Conservation (phyloP, 805 yeast genomes). For the Ogataea sp. region DNA sequence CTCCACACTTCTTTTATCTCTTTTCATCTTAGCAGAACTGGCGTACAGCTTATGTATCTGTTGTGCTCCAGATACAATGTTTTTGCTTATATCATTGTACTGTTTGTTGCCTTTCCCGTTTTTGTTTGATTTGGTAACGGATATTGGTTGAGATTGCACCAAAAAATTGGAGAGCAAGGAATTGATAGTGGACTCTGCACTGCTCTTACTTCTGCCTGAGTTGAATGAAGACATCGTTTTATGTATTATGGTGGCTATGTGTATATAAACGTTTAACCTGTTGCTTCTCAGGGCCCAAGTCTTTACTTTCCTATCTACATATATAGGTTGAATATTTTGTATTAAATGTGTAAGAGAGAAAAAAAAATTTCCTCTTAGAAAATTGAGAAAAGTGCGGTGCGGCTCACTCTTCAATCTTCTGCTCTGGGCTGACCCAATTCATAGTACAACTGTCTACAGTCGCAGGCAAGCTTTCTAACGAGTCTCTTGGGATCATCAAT, state of each 20-base stretch:
- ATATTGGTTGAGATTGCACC: slow-evolving; percentile 10
- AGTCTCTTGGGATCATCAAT: slow-evolving; percentile 69
- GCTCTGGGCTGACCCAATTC: slow-evolving; percentile 33
- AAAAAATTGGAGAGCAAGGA: slow-evolving; percentile 18
- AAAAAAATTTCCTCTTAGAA: too few relatives aligned
- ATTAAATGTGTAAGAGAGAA: background rate
- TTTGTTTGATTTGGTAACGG: slow-evolving; percentile 2
- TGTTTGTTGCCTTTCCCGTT: too few relatives aligned
- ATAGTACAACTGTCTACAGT: slow-evolving; percentile 69
- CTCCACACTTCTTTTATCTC: slow-evolving; percentile 6
- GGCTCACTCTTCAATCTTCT: background rate
- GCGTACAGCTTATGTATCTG: slow-evolving; percentile 16
- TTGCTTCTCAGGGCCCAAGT: too few relatives aligned
- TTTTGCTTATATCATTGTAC: too few relatives aligned
- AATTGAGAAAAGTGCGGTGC: background rate
- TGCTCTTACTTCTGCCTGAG: slow-evolving; percentile 9
- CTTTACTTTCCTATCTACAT: too few relatives aligned
- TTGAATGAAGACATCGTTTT: slow-evolving; percentile 9
- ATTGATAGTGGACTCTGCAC: slow-evolving; percentile 16
- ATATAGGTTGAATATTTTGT: background rate
- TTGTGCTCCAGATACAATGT: slow-evolving; percentile 15
- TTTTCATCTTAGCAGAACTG: slow-evolving; percentile 10
- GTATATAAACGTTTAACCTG: background rate
- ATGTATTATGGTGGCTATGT: background rate
- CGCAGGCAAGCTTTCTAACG: slow-evolving; percentile 71